Evolutionary conservation across 495 filamentous ascomycete genomes (phyloP).

Genomic region (Lasiosphaeris hirsuta): DNA sequence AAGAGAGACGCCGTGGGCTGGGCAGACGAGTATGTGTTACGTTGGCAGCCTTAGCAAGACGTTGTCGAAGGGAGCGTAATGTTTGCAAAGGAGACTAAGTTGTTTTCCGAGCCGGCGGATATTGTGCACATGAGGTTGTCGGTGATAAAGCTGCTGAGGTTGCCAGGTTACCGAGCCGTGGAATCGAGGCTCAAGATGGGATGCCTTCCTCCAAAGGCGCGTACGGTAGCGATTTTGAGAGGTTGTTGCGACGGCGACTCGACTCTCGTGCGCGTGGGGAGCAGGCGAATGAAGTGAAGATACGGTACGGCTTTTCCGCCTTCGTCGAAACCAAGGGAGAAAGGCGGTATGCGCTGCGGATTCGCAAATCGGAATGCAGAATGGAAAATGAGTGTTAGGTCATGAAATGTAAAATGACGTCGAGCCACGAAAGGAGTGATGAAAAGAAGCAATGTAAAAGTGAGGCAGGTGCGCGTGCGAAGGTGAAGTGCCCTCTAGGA

Average conservation of each 20-base stretch:
- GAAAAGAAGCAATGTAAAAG: background rate
- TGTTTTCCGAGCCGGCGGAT: conserved; percentile 18
- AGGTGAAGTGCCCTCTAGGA: background rate
- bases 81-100: background rate
- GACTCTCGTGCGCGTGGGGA: no score
- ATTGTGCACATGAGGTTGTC: background rate
- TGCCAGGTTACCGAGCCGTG: background rate
- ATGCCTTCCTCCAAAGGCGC: no score
- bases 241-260: no score
- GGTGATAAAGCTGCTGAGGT: background rate
- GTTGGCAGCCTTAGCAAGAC: background rate
- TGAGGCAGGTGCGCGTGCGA: background rate
- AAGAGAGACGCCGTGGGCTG: conserved; percentile 7
- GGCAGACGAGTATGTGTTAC: no score
- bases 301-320: no score
- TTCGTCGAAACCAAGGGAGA: background rate
- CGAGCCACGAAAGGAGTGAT: background rate
- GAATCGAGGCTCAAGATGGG: no score
- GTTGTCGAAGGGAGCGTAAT: no score
- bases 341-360: background rate
- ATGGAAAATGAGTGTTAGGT: conserved; percentile 5
- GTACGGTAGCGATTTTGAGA: no score
- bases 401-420: conserved; percentile 15
- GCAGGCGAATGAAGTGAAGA: no score
- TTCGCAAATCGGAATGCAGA: background rate